Base-by-base conservation (phyloP, 768 basidiomycete species). In the Mycena alexandri region DNA sequence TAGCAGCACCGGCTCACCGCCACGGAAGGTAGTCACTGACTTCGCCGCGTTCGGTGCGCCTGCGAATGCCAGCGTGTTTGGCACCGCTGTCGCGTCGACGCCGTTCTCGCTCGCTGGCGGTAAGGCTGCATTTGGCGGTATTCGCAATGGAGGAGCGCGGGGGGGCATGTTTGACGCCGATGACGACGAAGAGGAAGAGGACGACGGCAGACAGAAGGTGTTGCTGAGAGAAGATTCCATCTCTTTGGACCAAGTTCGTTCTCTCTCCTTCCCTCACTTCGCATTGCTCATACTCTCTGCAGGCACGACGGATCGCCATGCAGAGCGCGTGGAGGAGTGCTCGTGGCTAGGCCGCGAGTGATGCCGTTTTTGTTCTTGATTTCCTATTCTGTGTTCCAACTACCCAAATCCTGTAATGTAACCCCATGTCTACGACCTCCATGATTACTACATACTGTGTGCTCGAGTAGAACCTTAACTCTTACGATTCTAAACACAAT, bases 281-380 rank as follows among this genome's bases (percentile, higher is more conserved):
- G 2, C 38, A 14, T 14, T 9, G 38, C 22, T 67, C 34, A 67
- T 14, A 52, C 67, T 41, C 59, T 42, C 62, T 43, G 33, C 66
- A 94, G 92, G 93, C 93, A 6, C 86, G 89, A 69, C 89, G 93
- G 51, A 95, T 95, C 70, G 89, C 93, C 19, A 87, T 95, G 89
- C 94, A 95, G 77, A 95, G 94, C 70, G 94, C 93, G 47, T 95
- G 94, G 93, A 87, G 93, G 76, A 85, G 90, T 73, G 82, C 86
- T 46, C 84, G 89, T 63, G 85, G 83, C 74, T 91, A 74, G 81
- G 42, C 13, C 56, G n/a, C 12, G 12, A 51, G 62, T 54, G 19
- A 22, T 47, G 34, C 48, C 52, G 22, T 41, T 61, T 59, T 14
- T 46, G 51, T 62, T 65, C 60, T 63, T 62, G 60, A 51, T 66